Conservation (phyloP, 805 yeast genomes). For the Metschnikowia noctiluminum region DNA sequence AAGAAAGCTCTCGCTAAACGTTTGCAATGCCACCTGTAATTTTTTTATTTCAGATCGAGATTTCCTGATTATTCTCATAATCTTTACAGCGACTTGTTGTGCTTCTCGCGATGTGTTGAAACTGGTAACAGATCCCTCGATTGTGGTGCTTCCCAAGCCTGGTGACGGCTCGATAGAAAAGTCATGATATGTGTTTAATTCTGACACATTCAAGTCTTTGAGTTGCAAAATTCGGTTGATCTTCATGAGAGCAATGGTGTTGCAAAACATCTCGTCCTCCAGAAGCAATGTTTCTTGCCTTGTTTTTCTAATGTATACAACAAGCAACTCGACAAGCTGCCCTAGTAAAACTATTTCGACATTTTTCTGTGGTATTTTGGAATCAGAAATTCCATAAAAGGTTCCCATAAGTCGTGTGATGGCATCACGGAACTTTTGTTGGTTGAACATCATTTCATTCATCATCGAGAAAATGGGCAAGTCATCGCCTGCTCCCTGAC, state of each 20-base stretch:
- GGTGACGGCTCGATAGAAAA: neutral
- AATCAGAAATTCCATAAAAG: neutral
- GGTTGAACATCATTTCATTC: constrained; percentile 5
- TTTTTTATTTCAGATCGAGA: neutral
- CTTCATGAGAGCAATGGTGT: constrained; percentile 12
- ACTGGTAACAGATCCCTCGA: constrained; percentile 1
- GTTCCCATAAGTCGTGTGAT: constrained; percentile 5
- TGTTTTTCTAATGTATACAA: constrained; percentile 1
- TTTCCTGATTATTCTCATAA: neutral
- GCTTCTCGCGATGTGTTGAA: neutral
- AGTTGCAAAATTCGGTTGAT: constrained; percentile 10
- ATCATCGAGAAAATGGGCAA: constrained; percentile 7
- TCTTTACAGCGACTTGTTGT: neutral
- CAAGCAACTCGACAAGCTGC: constrained; percentile 4
- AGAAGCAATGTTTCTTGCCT: constrained; percentile 1
- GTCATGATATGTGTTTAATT: constrained; percentile 4
- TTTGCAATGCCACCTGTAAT: neutral
- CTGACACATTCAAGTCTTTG: constrained; percentile 4
- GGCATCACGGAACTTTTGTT: constrained; percentile 3
- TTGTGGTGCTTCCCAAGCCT: neutral
- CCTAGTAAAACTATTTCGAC: neutral
- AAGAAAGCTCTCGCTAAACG: neutral
- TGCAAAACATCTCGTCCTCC: constrained; percentile 8
- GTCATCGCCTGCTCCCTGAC: neutral
- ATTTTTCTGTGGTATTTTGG: neutral